Evolutionary conservation across 495 filamentous ascomycete genomes (phyloP), one percentile per base, ranked within the genome.

Genomic region (Penicillium pancosmium): DNA sequence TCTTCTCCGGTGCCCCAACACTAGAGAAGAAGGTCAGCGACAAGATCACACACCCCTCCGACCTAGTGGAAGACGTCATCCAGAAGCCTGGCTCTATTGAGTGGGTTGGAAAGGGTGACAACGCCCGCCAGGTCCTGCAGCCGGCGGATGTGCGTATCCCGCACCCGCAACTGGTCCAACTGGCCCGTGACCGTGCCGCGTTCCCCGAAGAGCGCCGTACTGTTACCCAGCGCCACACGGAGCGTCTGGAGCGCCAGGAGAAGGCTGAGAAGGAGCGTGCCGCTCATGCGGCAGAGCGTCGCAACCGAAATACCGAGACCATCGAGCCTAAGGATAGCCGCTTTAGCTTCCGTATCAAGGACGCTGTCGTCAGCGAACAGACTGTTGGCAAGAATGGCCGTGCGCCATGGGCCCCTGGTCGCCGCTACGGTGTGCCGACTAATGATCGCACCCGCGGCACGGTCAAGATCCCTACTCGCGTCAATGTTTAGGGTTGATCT

Each of bases 131-230:
- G 52, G 82, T 81, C 15, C 84, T 98, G 41, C 85, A 94, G 44
- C 88, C 95, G 6, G 86, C 92, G 7, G 95, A 98, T 62, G 77
- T 86, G 48, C 88, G 91, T 66, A 90, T 98, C 49, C 92, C 92
- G 7, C 91, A 97, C 69, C 92, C 93, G 2, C 89, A 96, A 65
- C 78, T 98, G 43, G 79, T 96, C 18, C 68, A 80, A 33, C 70
- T 86, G 54, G 87, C 91, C 61, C 68, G 71, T 34, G 67, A 76
- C 49, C 67, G 70, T 48, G 50, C 63, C 7, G 43, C 60, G 5
- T 44, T 65, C 44, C 71, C 73, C 1, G 55, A 65, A 67, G 59
- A 68, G 73, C 48, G 43, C 36, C 52, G 71, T 4, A 73, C 83
- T 36, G 65, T 73, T 2, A 56, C 71, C 4, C 61, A 72, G 27